These are phyloP conservation scores for Acer negundo DNA, from an alignment of 345 rosid species.

Conservation along the genomic window DNA sequence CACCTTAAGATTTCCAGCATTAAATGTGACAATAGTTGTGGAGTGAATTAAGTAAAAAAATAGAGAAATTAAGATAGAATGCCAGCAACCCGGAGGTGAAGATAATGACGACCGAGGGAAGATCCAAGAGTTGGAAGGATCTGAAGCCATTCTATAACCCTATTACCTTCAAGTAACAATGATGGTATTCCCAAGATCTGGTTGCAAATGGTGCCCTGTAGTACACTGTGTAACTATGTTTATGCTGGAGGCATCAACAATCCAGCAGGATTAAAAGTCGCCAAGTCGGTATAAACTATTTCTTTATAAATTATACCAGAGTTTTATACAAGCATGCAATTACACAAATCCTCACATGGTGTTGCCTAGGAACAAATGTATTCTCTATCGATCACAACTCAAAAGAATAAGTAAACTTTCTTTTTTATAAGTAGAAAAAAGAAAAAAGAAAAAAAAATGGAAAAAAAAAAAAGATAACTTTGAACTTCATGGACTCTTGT, in stretches of 20 bases:
- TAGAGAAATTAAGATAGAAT: conserved; percentile 97
- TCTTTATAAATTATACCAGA: background rate
- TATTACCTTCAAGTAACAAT: conserved; percentile 81
- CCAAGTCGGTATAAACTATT: background rate
- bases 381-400: too few species aligned
- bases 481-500: background rate
- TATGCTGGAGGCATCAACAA: conserved; percentile 45
- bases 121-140: conserved; percentile 54
- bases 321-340: background rate
- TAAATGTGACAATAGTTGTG: conserved; percentile 98
- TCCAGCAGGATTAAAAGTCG: conserved; percentile 14
- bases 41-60: conserved; percentile 98
- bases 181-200: conserved; percentile 88
- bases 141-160: conserved; percentile 74
- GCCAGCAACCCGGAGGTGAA: conserved; percentile 91
- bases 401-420: too few species aligned
- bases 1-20: conserved; percentile 99
- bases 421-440: too few species aligned
- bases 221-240: conserved; percentile 70
- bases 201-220: conserved; percentile 99
- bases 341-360: background rate
- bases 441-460: too few species aligned
- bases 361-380: too few species aligned
- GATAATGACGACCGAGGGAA: conserved; percentile 70
- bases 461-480: background rate